These are phyloP conservation scores for Pleurotus eryngii DNA, from an alignment of 768 basidiomycete species.

Conservation along the genomic window DNA sequence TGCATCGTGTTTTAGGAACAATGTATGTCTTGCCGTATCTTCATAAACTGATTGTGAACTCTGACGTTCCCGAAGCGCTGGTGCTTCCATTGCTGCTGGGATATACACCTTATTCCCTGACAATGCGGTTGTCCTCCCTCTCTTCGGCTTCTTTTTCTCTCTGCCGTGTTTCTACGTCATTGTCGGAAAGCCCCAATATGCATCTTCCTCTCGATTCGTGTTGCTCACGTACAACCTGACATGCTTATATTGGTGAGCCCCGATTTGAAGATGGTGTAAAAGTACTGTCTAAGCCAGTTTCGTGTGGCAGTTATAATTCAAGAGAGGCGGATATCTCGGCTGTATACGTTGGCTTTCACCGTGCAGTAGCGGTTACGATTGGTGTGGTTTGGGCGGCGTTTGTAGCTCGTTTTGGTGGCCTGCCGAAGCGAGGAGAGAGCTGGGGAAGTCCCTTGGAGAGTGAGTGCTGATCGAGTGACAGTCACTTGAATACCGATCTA, in stretches of 20 bases:
- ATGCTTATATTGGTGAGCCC: slow-evolving; percentile 59
- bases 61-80: slow-evolving; percentile 46
- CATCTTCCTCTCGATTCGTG: slow-evolving; percentile 75
- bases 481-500: not conserved
- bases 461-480: slow-evolving; percentile 24
- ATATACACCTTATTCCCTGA: slow-evolving; percentile 77
- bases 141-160: slow-evolving; percentile 87
- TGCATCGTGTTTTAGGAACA: slow-evolving; percentile 85
- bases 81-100: slow-evolving; percentile 71
- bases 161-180: slow-evolving; percentile 94
- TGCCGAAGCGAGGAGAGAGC: slow-evolving; percentile 84
- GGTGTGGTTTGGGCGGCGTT: slow-evolving; percentile 90
- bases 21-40: slow-evolving; percentile 45
- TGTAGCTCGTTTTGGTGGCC: slow-evolving; percentile 96
- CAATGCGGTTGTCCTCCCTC: slow-evolving; percentile 66
- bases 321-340: slow-evolving; percentile 62
- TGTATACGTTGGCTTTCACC: slow-evolving; percentile 66
- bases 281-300: not conserved
- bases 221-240: slow-evolving; percentile 89
- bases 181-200: slow-evolving; percentile 72
- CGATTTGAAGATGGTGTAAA: not conserved
- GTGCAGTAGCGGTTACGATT: slow-evolving; percentile 75
- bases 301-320: slow-evolving; percentile 65
- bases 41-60: slow-evolving; percentile 6
- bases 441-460: slow-evolving; percentile 86